Evolutionary conservation across 768 basidiomycete genomes (phyloP), one percentile per base, ranked within the genome.

Genomic region (Russula olivacea): DNA sequence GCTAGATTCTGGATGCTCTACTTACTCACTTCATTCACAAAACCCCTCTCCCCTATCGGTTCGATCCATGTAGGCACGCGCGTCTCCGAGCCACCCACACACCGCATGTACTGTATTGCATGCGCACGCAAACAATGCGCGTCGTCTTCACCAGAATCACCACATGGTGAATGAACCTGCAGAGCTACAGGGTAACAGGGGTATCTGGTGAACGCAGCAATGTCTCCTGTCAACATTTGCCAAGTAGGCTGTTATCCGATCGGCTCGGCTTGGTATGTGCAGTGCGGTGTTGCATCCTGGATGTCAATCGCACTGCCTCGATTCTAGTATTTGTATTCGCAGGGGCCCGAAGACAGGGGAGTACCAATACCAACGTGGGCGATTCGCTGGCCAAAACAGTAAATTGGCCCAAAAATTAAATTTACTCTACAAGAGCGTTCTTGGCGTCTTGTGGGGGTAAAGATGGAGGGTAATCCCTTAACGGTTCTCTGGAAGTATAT

Each of bases 381-480:
- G 47, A 8, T 41, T 41, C 12, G 17, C 40, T 30, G 11, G 15
- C 38, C 48, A 14, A 49, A 30, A n/a, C 6, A 8, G 40, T 10
- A 50, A 1, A 38, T n/a, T 11, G 23, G 11, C 30, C 38, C n/a
- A 32, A 10, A 11, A 14, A 8, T 40, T 14, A 8, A 5, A 4
- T 38, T 59, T 15, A 63, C 14, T 54, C 58, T 11, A 64, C 63
- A 40, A 64, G 58, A 15, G 30, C 8, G 12, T 48, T 38, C 17
- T 55, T 59, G 45, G 47, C 47, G 30, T 19, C 58, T 50, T 49
- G 62, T 49, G 28, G 36, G 14, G 61, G 57, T 21, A 63, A 36
- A 25, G 57, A 57, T 41, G 65, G 68, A n/a, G 85, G 85, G 67
- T 78, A 87, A 59, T 79, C 74, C 65, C 74, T 68, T 58, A 83